Percentiles rank a stretch among this genome's conserved stretches.
Evolutionary conservation across 176 grass and related monocot species (phyloP).

Genomic region (Bonia amplexicaulis): DNA sequence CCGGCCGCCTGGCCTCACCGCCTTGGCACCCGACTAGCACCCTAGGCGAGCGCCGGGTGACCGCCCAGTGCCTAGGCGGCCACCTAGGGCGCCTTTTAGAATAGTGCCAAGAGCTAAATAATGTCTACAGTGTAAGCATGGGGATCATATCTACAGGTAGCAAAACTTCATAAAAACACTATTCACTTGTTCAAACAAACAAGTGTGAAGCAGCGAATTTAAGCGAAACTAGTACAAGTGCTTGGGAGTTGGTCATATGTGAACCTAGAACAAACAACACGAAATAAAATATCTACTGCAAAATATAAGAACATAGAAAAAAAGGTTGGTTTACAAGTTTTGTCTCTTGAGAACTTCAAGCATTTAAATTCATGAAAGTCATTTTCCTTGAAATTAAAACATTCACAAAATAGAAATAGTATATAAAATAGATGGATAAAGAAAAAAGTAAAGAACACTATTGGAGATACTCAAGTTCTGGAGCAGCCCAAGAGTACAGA

Average conservation of each 20-base stretch:
- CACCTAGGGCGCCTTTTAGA: no score
- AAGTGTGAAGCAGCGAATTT: background rate
- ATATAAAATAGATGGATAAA: background rate
- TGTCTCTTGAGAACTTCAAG: background rate
- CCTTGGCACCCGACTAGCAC: no score
- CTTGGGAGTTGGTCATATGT: background rate
- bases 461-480: background rate
- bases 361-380: background rate
- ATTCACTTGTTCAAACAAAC: background rate
- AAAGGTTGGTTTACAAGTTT: background rate
- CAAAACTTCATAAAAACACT: conserved; percentile 2
- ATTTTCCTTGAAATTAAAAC: background rate
- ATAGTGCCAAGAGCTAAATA: background rate
- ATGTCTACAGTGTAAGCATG: background rate
- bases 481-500: background rate
- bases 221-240: background rate
- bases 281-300: background rate
- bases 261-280: background rate
- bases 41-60: no score
- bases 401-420: background rate
- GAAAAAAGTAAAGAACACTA: background rate
- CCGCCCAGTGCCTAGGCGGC: no score
- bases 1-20: no score
- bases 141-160: background rate
- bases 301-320: background rate